Base-by-base conservation (phyloP, 2,329 filamentous ascomycete species). In the Fusarium oxysporum region DNA sequence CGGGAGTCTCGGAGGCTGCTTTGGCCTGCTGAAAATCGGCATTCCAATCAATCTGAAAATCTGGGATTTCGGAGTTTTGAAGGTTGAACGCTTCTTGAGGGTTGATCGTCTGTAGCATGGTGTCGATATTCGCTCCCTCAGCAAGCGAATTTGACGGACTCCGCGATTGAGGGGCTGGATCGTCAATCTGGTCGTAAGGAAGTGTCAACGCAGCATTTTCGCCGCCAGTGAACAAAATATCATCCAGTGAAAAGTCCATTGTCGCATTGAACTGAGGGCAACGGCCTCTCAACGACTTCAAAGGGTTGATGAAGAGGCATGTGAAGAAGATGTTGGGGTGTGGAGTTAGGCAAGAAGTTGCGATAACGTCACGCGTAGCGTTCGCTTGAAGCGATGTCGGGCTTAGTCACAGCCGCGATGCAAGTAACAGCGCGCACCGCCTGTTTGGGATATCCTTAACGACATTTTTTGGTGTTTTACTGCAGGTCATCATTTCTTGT, bases 211-310 rank as follows among this genome's bases (percentile, higher is more conserved):
- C 56, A n/a, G 68, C 51, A 40, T 75, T 65, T 16, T 77, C 57
- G 19, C 45, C 58, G 13, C 55, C 66, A 1, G 76, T 73, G 63
- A 76, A 73, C 8, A 78, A 19, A 2, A 78, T 43, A 25, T 78
- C 75, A 41, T 78, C 72, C 8, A 78, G 64, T 2, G 74, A 76
- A 25, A 77, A 48, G 12, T 78, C 76, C 69, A 76, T 74, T 1
- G 3, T 33, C 21, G 17, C 19, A 45, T 33, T 57, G 56, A 55
- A 14, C 3, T 32, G n/a, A 43, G 8, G 37, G 25, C 38, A 21
- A 13, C 7, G 16, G 8, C 50, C 32, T 33, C 28, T 44, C 10
- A 47, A 40, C 25, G 48, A 53, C 51, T 50, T 37, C 17, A 19
- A 13, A 16, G 19, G 32, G 30, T n/a, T 37, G 41, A 32, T 25